Percentiles rank a stretch among this genome's conserved stretches.
phyloP scores from a whole-genome alignment of 169 alveolate species.

The Cryptosporidium sp. region DNA sequence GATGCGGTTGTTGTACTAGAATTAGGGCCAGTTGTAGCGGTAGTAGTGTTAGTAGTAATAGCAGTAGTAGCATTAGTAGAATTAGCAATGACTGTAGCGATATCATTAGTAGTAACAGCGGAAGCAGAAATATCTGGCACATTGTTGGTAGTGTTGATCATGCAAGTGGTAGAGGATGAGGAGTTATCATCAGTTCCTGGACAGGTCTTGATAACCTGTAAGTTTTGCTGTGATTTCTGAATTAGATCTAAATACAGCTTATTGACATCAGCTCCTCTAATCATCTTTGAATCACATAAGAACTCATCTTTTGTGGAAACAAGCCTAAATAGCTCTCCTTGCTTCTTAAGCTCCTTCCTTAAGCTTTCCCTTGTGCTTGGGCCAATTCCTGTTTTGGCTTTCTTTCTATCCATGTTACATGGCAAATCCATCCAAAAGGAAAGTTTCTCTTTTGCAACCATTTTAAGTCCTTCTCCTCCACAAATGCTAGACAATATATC shows the following conservation, averaged over 20 bases:
- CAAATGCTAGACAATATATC: conserved; percentile 14
- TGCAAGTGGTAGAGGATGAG: not conserved
- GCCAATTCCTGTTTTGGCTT: conserved; percentile 69
- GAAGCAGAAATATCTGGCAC: no score
- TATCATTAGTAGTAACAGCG: no score
- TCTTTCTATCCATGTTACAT: conserved; percentile 55
- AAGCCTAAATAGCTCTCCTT: conserved; percentile 66
- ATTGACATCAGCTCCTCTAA: conserved; percentile 5
- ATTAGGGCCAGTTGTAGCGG: not conserved
- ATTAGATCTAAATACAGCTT: not conserved
- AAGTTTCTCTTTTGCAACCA: conserved; percentile 65
- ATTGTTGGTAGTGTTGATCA: not conserved
- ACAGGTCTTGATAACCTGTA: not conserved
- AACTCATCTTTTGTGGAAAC: conserved; percentile 71
- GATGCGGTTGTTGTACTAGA: not conserved
- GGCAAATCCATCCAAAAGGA: conserved; percentile 66
- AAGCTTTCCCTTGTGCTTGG: conserved; percentile 68
- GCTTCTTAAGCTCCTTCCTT: conserved; percentile 63
- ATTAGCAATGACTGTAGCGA: no score
- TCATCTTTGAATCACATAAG: conserved; percentile 53
- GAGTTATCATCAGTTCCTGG: not conserved
- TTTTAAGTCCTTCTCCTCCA: conserved; percentile 31
- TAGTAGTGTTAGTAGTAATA: not conserved
- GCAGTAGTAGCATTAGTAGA: not conserved
- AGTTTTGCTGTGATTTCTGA: not conserved